Base-by-base conservation (phyloP, 164 flowering plant species). In the Akebia trifoliata region DNA sequence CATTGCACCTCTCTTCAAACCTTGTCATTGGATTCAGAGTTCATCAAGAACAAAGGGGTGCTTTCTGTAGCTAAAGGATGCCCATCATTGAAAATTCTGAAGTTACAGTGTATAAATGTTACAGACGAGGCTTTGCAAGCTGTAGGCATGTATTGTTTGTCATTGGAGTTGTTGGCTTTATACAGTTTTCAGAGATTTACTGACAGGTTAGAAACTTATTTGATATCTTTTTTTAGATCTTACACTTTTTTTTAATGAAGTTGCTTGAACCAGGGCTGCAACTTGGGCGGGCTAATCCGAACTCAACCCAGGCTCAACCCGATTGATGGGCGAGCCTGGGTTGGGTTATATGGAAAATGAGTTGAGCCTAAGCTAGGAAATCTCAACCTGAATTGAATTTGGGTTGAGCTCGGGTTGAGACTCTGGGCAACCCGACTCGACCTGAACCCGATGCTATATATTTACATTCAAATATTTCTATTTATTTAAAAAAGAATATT, bases 161-260 rank as follows among this genome's bases (percentile, higher is more conserved):
- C 78, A 8, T 54, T 92, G 73, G 98, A 86, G 68, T 48, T 74
- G 54, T 62, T 92, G 76, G 87, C 95, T 60, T 66, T 92, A 25
- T 72, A 72, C 73, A 83, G 91, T 43, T 87, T 85, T 67, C 96
- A 85, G 71, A 82, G 69, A 68, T 83, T 89, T 61, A 92, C 98
- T 15, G 95, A 92, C 72, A 73, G 66, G 96, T 89, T 4, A 65
- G 75, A 66, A 15, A 29, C 61, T 56, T 48, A 40, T 10, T 66
- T 32, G n/a, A 26, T 54, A 34, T 36, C 21, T 32, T 15, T 28
- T 47, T n/a, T 6, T 22, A 38, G 3, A 17, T 20, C 4, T 18
- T 24, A 7, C 21, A 17, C 46, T 22, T 22, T 36, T 8, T 24
- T 36, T 54, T 25, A 21, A 26, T 15, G 21, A n/a, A 38, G 20